Conservation (phyloP, 2,329 filamentous ascomycete species). For the Venturia pyrina region DNA sequence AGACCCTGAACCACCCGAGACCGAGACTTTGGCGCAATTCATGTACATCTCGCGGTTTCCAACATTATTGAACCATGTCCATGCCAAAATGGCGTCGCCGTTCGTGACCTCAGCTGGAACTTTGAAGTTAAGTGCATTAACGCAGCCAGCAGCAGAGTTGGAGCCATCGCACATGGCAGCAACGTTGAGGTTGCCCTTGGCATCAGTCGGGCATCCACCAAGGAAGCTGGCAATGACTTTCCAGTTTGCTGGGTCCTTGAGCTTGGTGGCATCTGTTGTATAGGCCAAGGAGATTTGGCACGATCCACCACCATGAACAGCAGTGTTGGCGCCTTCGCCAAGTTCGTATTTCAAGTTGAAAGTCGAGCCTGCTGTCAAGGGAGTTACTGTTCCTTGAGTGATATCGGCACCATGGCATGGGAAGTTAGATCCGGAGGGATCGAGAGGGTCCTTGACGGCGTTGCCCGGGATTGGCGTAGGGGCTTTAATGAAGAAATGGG, state of each 20-base stretch:
- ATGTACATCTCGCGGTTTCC: constrained; percentile 97
- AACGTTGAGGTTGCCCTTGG: constrained; percentile 50
- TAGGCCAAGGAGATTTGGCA: constrained; percentile 85
- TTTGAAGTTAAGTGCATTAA: constrained; percentile 54
- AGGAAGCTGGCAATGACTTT: constrained; percentile 84
- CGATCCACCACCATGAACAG: constrained; percentile 81
- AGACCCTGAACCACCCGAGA: constrained; percentile 47
- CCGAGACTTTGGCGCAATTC: constrained; percentile 74
- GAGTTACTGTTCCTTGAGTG: constrained; percentile 38
- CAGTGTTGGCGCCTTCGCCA: constrained; percentile 47
- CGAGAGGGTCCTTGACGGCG: constrained; percentile 55
- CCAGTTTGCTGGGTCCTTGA: constrained; percentile 50
- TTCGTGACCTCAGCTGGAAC: constrained; percentile 59
- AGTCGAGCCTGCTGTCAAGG: constrained; percentile 50
- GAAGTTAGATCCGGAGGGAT: constrained; percentile 53
- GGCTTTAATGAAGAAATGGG: constrained; percentile 78
- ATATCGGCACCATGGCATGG: constrained; percentile 57
- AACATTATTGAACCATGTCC: constrained; percentile 90
- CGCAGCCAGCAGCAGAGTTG: constrained; percentile 18
- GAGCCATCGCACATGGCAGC: constrained; percentile 29
- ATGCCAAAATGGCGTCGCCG: constrained; percentile 69
- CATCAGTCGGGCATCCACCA: constrained; percentile 68
- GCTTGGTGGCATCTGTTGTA: constrained; percentile 56
- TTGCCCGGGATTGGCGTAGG: constrained; percentile 53
- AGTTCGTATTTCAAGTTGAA: constrained; percentile 50